Evolutionary conservation across 1,139 yeast species (phyloP).

Genomic region (Pneumocystis wakefieldiae): DNA sequence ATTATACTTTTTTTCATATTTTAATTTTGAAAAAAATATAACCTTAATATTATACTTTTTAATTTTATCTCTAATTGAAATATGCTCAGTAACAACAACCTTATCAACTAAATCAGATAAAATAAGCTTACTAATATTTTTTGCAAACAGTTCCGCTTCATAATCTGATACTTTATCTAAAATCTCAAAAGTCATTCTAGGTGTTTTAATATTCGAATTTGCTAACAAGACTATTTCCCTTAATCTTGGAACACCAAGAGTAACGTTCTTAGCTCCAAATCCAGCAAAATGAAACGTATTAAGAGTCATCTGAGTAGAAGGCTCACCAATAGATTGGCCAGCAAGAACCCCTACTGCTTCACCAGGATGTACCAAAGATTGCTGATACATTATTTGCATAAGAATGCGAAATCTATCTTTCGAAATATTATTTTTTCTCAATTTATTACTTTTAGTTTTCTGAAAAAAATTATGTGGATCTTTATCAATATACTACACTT

Average conservation of each 20-base stretch:
- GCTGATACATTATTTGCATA: constrained; percentile 97
- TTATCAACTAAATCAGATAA: constrained; percentile 80
- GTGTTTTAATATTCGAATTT: constrained; percentile 84
- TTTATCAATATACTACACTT: background rate
- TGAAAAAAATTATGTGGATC: constrained; percentile 6
- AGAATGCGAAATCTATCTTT: constrained; percentile 87
- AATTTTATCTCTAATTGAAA: constrained; percentile 42
- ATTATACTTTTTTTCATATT: constrained; percentile 80
- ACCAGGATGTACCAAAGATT: constrained; percentile 87
- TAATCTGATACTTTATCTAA: constrained; percentile 63
- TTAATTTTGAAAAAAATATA: constrained; percentile 59
- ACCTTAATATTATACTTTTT: constrained; percentile 63
- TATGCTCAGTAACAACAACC: constrained; percentile 62
- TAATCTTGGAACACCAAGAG: constrained; percentile 99
- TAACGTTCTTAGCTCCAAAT: constrained; percentile 99
- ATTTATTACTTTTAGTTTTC: constrained; percentile 35
- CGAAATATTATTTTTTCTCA: constrained; percentile 37
- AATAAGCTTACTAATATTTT: constrained; percentile 69
- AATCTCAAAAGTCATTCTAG: constrained; percentile 92
- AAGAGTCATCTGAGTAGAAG: constrained; percentile 97
- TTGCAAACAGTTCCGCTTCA: constrained; percentile 86
- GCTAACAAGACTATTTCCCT: constrained; percentile 99
- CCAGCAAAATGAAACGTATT: constrained; percentile 99
- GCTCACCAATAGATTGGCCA: constrained; percentile 97
- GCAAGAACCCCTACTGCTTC: constrained; percentile 98